Percentiles rank a stretch among this genome's conserved stretches.
phyloP scores from a whole-genome alignment of 192 early-diverging fungal genomes.

The Diversispora eburnea region DNA sequence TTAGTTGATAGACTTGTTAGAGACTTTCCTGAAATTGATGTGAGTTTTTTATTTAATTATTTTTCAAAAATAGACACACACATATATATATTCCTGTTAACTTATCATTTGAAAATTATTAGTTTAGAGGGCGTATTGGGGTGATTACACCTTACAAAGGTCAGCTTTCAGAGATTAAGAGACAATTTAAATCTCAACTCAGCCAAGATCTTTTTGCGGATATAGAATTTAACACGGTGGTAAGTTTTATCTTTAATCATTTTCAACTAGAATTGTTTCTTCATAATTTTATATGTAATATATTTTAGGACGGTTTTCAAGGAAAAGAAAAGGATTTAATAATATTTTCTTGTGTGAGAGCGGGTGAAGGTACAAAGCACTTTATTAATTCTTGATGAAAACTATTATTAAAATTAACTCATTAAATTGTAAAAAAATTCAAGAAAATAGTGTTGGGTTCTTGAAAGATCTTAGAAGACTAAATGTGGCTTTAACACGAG shows the following conservation, averaged over 20 bases:
- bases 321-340: slow-evolving; percentile 97
- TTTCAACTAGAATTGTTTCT: not conserved
- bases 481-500: slow-evolving; percentile 93
- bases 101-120: slow-evolving; percentile 23
- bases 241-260: slow-evolving; percentile 11
- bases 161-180: slow-evolving; percentile 70
- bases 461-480: slow-evolving; percentile 87
- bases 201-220: slow-evolving; percentile 58
- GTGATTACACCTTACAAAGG: slow-evolving; percentile 93
- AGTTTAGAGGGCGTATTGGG: slow-evolving; percentile 72
- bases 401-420: slow-evolving; percentile 80
- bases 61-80: not conserved
- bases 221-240: slow-evolving; percentile 90
- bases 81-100: not conserved
- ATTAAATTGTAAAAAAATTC: slow-evolving; percentile 64
- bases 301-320: slow-evolving; percentile 82
- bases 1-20: slow-evolving; percentile 63
- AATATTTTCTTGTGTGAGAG: slow-evolving; percentile 91
- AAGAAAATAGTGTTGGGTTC: slow-evolving; percentile 68
- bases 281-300: not conserved
- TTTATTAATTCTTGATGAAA: slow-evolving; percentile 91
- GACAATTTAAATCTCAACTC: slow-evolving; percentile 62
- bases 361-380: slow-evolving; percentile 40
- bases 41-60: slow-evolving; percentile 28
- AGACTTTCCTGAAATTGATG: slow-evolving; percentile 52